These are phyloP conservation scores for Taphrina deformans DNA, from an alignment of 1,139 yeast genomes.

Conservation along the genomic window DNA sequence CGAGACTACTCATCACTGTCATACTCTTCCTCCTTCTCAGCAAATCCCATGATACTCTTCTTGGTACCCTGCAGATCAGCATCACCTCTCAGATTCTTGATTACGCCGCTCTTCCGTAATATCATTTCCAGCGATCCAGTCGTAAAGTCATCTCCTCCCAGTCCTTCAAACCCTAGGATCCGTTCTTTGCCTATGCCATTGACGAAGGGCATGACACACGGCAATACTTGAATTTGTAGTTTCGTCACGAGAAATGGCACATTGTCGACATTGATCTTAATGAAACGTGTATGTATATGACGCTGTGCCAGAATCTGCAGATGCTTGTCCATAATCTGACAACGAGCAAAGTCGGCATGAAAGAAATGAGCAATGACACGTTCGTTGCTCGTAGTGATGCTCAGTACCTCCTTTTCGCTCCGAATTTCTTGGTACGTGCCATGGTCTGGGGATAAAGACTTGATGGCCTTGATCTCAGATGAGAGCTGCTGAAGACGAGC, in stretches of 20 bases:
- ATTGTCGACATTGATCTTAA: conserved; percentile 60
- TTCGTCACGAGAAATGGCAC: conserved; percentile 73
- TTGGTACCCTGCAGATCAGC: neutral
- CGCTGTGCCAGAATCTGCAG: conserved; percentile 55
- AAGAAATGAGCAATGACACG: conserved; percentile 64
- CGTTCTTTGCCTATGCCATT: conserved; percentile 61
- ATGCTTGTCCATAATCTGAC: conserved; percentile 58
- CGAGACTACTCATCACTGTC: conserved; percentile 20
- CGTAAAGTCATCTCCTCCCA: conserved; percentile 52
- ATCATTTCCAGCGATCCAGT: conserved; percentile 53
- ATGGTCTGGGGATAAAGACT: conserved; percentile 48
- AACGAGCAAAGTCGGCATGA: conserved; percentile 61
- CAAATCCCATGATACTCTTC: conserved; percentile 23
- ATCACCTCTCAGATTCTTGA: conserved; percentile 13
- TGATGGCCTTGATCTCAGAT: conserved; percentile 49
- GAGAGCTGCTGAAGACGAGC: conserved; percentile 64
- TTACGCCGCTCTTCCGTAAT: conserved; percentile 40
- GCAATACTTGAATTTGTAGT: conserved; percentile 64
- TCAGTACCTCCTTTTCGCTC: conserved; percentile 60
- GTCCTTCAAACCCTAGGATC: conserved; percentile 65
- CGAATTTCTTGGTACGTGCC: conserved; percentile 50
- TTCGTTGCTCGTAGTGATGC: conserved; percentile 51
- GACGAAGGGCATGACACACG: conserved; percentile 65
- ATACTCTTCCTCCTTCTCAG: conserved; percentile 27
- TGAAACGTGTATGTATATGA: conserved; percentile 58